A percentile compares a stretch with the other conserved stretches of the same genome.
Conservation (phyloP, 805 yeast genomes). For the Pichia paraexigua region DNA sequence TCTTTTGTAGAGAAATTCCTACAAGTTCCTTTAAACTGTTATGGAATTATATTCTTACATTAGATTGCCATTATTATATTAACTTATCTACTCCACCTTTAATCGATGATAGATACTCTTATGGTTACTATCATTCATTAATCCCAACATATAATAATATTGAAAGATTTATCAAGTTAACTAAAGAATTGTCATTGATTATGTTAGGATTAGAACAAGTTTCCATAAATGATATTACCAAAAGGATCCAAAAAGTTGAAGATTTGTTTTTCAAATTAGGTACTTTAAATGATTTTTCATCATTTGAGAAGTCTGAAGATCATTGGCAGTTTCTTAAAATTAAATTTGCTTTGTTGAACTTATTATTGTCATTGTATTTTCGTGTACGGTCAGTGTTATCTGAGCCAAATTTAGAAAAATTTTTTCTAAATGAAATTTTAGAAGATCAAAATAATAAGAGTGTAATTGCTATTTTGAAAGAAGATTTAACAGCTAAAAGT, state of each 20-base stretch:
- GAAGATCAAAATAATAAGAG: background rate
- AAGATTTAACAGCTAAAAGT: background rate
- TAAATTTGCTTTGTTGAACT: slow-evolving; percentile 5
- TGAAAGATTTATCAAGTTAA: background rate
- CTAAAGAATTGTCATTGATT: background rate
- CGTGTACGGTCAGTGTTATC: background rate
- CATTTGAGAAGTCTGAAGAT: background rate
- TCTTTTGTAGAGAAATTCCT: slow-evolving; percentile 8
- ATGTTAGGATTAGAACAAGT: background rate
- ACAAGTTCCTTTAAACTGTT: slow-evolving; percentile 3
- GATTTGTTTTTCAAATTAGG: background rate
- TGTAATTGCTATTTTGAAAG: background rate
- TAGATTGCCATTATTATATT: slow-evolving; percentile 11
- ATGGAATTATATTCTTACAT: slow-evolving; percentile 13
- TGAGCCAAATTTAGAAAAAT: background rate
- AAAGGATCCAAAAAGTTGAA: background rate
- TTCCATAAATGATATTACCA: background rate
- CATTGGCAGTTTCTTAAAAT: slow-evolving; percentile 4
- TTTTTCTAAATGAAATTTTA: background rate
- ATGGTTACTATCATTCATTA: slow-evolving; percentile 5
- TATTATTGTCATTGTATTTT: background rate
- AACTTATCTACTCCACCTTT: slow-evolving; percentile 8
- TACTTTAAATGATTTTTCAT: background rate
- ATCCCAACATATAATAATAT: background rate
- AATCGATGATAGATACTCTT: slow-evolving; percentile 11